These are phyloP conservation scores for Yarrowia divulgata DNA, from an alignment of 805 yeast species.

Conservation along the genomic window DNA sequence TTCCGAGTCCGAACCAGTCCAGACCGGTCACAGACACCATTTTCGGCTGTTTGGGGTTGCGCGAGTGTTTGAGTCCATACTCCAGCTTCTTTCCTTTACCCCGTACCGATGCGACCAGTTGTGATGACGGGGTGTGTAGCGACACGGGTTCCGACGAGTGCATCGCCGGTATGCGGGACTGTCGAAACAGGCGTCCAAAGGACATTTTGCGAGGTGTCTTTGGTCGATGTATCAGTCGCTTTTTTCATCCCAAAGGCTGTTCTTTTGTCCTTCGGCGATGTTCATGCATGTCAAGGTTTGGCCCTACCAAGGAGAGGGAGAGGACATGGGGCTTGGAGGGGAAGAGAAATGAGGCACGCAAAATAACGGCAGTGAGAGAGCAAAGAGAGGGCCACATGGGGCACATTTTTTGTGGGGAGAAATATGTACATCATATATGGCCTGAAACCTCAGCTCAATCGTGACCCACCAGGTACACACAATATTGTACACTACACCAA, in stretches of 20 bases:
- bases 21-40: slow-evolving; percentile 12
- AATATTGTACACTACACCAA: too few species aligned
- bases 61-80: slow-evolving; percentile 20
- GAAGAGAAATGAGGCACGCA: slow-evolving; percentile 13
- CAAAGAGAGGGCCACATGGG: not conserved
- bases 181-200: slow-evolving; percentile 39
- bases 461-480: too few species aligned
- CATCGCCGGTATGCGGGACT: slow-evolving; percentile 31
- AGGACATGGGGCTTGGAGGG: slow-evolving; percentile 13
- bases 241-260: not conserved
- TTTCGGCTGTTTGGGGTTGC: slow-evolving; percentile 26
- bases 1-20: slow-evolving; percentile 27
- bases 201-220: slow-evolving; percentile 1
- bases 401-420: not conserved
- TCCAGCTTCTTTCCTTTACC: slow-evolving; percentile 23
- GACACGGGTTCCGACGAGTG: not conserved
- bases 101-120: slow-evolving; percentile 5
- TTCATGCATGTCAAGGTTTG: slow-evolving; percentile 36
- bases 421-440: not conserved
- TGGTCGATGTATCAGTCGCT: not conserved
- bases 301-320: slow-evolving; percentile 27
- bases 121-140: not conserved
- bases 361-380: not conserved
- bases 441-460: too few species aligned
- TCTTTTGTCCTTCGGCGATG: slow-evolving; percentile 19